Percentiles rank a stretch among this genome's conserved stretches.
These are phyloP conservation scores for Capsella rubella DNA, from an alignment of 441 rosid species.

Conservation along the genomic window DNA sequence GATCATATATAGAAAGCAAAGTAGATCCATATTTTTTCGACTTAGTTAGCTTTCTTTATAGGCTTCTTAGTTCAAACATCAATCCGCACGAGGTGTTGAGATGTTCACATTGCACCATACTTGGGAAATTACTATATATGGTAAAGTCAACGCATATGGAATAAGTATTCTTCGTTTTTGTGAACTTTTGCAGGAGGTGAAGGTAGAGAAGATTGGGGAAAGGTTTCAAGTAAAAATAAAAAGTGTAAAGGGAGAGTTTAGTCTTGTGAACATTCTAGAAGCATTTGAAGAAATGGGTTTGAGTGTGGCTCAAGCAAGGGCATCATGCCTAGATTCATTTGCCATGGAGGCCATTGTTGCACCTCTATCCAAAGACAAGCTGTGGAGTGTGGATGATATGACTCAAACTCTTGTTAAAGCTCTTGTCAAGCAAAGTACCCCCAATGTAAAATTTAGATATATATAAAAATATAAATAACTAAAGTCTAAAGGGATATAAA, in stretches of 20 bases:
- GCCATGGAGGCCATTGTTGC: conserved; percentile 72
- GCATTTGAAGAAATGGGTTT: conserved; percentile 71
- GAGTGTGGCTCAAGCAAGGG: conserved; percentile 61
- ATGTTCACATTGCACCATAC: not conserved
- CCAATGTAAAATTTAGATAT: conserved; percentile 16
- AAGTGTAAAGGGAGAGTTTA: conserved; percentile 53
- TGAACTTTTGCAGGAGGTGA: conserved; percentile 49
- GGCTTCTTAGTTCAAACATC: conserved; percentile 16
- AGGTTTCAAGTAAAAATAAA: conserved; percentile 51
- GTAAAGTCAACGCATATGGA: not conserved
- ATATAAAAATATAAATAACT: not conserved
- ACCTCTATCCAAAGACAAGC: conserved; percentile 48
- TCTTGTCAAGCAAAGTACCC: conserved; percentile 41
- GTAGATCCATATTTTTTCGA: not conserved
- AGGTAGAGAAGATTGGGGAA: conserved; percentile 62
- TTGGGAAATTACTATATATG: conserved; percentile 1
- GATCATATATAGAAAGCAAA: not conserved
- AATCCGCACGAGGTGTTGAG: not conserved
- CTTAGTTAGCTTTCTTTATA: not conserved
- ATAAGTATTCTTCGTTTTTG: not conserved
- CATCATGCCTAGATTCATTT: conserved; percentile 54
- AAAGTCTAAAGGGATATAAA: not conserved
- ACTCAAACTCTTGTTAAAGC: conserved; percentile 55
- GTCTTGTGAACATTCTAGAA: conserved; percentile 62
- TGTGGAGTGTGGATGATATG: conserved; percentile 48